phyloP scores from a whole-genome alignment of 768 basidiomycete genomes.

The Tephrocybe sp. region DNA sequence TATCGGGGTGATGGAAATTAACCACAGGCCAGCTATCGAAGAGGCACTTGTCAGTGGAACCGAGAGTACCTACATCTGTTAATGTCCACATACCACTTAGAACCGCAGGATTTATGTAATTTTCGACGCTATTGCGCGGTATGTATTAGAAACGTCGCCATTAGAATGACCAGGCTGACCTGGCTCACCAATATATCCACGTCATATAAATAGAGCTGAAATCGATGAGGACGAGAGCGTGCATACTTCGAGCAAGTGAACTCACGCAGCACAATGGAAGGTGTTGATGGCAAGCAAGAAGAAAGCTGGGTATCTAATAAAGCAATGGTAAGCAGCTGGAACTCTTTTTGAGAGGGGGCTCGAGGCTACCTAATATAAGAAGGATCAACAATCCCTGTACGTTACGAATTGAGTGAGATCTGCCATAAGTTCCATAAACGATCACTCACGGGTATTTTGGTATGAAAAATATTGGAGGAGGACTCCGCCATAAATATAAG shows the following conservation, averaged over 20 bases:
- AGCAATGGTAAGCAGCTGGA: not conserved
- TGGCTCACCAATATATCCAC: slow-evolving; percentile 24
- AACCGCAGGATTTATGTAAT: slow-evolving; percentile 15
- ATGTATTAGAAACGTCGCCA: not conserved
- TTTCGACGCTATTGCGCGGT: slow-evolving; percentile 14
- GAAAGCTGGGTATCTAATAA: slow-evolving; percentile 21
- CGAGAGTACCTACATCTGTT: no score
- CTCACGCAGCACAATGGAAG: slow-evolving; percentile 26
- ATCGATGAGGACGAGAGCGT: not conserved
- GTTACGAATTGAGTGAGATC: not conserved
- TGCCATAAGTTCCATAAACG: not conserved
- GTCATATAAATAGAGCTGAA: slow-evolving; percentile 26
- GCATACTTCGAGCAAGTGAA: not conserved
- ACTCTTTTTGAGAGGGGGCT: not conserved
- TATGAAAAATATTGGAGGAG: slow-evolving; percentile 30
- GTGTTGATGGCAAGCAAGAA: slow-evolving; percentile 28
- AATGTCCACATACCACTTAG: slow-evolving; percentile 11
- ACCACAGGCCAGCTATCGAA: slow-evolving; percentile 30
- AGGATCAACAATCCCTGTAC: slow-evolving; percentile 27
- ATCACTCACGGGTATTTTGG: slow-evolving; percentile 31
- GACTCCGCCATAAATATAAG: slow-evolving; percentile 25
- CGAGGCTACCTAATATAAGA: slow-evolving; percentile 23
- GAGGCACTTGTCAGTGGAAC: not conserved
- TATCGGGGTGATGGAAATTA: slow-evolving; percentile 34
- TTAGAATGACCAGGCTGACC: not conserved